These are phyloP conservation scores for Coemansia asiatica DNA, from an alignment of 192 early-diverging fungal genomes.

Conservation along the genomic window DNA sequence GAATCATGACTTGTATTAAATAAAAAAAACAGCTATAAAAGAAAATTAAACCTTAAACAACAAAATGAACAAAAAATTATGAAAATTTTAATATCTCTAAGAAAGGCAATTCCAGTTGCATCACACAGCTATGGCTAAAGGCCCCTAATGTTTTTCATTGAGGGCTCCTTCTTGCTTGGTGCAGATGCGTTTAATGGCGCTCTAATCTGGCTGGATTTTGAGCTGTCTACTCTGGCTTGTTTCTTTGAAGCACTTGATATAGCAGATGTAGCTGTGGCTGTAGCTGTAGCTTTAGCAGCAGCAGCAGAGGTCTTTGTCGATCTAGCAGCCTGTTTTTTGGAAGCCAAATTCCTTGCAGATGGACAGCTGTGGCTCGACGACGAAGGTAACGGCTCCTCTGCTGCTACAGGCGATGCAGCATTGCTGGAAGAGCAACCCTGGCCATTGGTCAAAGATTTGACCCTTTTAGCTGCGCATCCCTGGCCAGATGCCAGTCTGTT, in stretches of 20 bases:
- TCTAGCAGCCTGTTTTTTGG: not conserved
- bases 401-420: not conserved
- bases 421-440: not conserved
- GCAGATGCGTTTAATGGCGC: not conserved
- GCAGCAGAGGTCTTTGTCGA: not conserved
- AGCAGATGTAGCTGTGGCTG: not conserved
- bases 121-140: slow-evolving; percentile 9
- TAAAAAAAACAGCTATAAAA: not conserved
- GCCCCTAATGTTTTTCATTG: slow-evolving; percentile 40
- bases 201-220: slow-evolving; percentile 5
- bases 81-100: not conserved
- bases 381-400: not conserved
- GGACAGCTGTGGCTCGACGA: not conserved
- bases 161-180: slow-evolving; percentile 22
- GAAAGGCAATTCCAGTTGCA: slow-evolving; percentile 6
- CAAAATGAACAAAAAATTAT: slow-evolving; percentile 1
- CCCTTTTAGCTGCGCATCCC: not conserved
- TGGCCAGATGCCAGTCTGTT: slow-evolving; percentile 5
- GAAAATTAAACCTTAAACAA: not conserved
- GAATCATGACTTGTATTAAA: not conserved
- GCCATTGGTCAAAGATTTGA: not conserved
- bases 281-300: not conserved
- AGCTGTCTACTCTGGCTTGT: not conserved
- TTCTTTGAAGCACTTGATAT: not conserved
- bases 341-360: not conserved